Conservation (phyloP, 2,329 filamentous ascomycete species). For the Penicillium hordei region DNA sequence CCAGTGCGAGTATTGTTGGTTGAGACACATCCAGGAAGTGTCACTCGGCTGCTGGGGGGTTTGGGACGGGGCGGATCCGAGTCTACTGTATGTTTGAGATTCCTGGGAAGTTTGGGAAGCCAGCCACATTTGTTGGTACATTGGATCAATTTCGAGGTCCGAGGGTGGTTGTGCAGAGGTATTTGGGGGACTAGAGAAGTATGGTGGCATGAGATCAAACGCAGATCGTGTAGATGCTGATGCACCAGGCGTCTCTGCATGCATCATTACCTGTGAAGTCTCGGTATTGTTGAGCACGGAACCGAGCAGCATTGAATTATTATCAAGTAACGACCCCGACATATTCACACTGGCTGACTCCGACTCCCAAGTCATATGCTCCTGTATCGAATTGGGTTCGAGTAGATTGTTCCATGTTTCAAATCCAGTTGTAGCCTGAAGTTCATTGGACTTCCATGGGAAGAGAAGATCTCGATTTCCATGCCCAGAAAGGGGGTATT, state of each 20-base stretch:
- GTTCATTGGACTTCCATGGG: not conserved
- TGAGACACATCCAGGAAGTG: not conserved
- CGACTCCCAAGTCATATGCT: not conserved
- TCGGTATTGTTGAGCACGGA: not conserved
- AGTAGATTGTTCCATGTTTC: not conserved
- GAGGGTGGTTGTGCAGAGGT: not conserved
- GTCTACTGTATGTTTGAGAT: not conserved
- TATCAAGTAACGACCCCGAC: not conserved
- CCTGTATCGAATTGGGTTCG: not conserved
- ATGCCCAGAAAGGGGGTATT: not conserved
- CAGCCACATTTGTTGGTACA: not conserved
- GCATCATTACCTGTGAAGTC: not conserved
- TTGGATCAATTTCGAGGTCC: not conserved
- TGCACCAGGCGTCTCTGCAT: not conserved
- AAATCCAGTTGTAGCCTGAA: not conserved
- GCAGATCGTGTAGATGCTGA: no score
- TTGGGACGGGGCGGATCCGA: not conserved
- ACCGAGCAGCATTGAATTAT: not conserved
- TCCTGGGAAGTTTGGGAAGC: not conserved
- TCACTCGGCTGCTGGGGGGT: not conserved
- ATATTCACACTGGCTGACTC: not conserved
- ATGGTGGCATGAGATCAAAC: not conserved
- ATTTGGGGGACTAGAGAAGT: not conserved
- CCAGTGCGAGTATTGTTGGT: not conserved
- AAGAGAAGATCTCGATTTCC: not conserved